Evolutionary conservation across 1,139 yeast genomes (phyloP).

Genomic region (Suhomyces taliae): DNA sequence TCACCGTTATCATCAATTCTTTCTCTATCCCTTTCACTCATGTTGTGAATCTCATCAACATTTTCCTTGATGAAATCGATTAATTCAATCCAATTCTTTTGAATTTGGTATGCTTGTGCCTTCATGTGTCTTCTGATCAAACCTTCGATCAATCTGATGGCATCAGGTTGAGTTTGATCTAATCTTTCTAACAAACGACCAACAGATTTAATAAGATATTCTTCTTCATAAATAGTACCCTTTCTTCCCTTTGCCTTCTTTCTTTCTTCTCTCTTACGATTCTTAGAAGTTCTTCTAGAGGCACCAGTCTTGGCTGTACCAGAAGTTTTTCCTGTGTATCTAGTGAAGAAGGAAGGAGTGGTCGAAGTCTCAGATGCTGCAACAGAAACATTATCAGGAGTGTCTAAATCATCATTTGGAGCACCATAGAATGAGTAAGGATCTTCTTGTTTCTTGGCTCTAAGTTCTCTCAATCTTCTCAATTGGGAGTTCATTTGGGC

Average conservation of each 20-base stretch:
- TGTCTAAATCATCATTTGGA: constrained; percentile 60
- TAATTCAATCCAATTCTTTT: constrained; percentile 63
- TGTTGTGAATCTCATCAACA: constrained; percentile 70
- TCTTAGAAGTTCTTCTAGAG: constrained; percentile 86
- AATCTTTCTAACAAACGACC: constrained; percentile 86
- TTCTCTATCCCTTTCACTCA: constrained; percentile 83
- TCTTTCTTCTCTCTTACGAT: constrained; percentile 91
- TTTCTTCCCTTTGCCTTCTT: constrained; percentile 96
- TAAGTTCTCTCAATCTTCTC: constrained; percentile 76
- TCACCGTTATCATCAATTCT: constrained; percentile 88
- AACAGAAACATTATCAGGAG: constrained; percentile 90
- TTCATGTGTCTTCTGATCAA: constrained; percentile 69
- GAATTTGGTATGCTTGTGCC: constrained; percentile 83
- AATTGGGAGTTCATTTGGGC: constrained; percentile 83
- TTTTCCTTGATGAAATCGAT: constrained; percentile 54
- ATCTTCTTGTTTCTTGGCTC: constrained; percentile 78
- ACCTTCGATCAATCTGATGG: constrained; percentile 69
- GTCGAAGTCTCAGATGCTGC: constrained; percentile 95
- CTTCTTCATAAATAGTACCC: constrained; percentile 97
- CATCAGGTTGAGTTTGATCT: constrained; percentile 73
- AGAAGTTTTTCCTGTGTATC: constrained; percentile 92
- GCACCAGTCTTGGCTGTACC: constrained; percentile 98
- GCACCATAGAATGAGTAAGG: constrained; percentile 83
- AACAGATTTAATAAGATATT: constrained; percentile 82
- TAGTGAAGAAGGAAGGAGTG: constrained; percentile 87